Evolutionary conservation across 768 basidiomycete genomes (phyloP), one percentile per base, ranked within the genome.

Genomic region (Hirschioporus abietinus): DNA sequence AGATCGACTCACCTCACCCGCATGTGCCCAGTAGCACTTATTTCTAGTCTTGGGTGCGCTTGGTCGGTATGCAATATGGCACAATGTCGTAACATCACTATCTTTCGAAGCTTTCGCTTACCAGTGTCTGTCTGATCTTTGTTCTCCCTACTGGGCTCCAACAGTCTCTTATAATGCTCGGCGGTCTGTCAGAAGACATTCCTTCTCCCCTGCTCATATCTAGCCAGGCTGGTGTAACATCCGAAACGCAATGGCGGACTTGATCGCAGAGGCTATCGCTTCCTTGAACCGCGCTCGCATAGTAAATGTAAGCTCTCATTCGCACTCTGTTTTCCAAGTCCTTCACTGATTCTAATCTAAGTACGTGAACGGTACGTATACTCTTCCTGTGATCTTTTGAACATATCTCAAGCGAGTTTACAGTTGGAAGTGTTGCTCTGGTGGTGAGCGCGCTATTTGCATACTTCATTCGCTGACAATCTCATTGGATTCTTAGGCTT

Each of bases 401-500:
- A 17, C 12, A 3, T 25, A 25, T 25, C 5, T 25, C 17, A 5
- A 34, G 23, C 3, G 25, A 61, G 15, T 25, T 8, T 59, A 15
- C 12, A 61, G 60, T 61, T 15, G 60, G 25, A 25, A 61, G 60
- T 15, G 30, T 61, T 61, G 60, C 60, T 25, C 23, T 61, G 9
- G 60, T 61, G 60, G 60, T 61, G 60, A 61, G 12, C 20, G 60
- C 24, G 23, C 23, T 15, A 18, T 15, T 61, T 7, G n/a, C 9
- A 59, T 61, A 12, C 5, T 4, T 15, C 9, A 61, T 34, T 61
- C 9, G 4, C 30, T 1, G 60, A 12, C 20, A 25, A 61, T 12
- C 9, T 18, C 15, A 23, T 18, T 23, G 3, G 3, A 18, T 25
- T 17, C 20, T 63, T 15, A 71, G 70, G 63, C 66, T 17, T 73